Evolutionary conservation across 176 grass and related monocot genomes (phyloP).

Genomic region (bread wheat (Triticum aestivum)): DNA sequence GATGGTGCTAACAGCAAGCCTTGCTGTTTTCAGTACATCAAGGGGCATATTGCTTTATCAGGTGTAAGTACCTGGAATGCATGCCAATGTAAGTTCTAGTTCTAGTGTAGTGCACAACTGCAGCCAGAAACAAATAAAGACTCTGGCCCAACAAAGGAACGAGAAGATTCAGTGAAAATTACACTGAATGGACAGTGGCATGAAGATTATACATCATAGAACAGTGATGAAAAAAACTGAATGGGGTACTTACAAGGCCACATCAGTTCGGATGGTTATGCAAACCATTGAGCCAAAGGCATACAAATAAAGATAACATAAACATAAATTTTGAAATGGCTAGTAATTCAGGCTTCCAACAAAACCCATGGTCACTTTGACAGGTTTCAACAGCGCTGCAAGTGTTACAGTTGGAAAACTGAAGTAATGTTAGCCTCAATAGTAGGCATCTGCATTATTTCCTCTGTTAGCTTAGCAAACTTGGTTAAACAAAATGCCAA

Average conservation of each 20-base stretch:
- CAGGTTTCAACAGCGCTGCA: background rate
- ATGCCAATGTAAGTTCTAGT: slow-evolving; percentile 4
- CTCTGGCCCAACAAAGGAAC: background rate
- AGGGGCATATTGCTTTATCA: slow-evolving; percentile 71
- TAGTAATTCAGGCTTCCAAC: no score
- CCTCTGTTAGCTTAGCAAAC: background rate
- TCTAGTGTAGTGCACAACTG: background rate
- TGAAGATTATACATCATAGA: background rate
- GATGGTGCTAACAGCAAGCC: slow-evolving; percentile 74
- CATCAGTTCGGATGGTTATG: slow-evolving; percentile 83
- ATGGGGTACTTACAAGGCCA: slow-evolving; percentile 57
- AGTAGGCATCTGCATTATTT: background rate
- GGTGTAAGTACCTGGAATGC: slow-evolving; percentile 76
- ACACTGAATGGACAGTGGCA: no score
- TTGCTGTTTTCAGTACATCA: slow-evolving; percentile 93
- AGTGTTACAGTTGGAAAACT: background rate
- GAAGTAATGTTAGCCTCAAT: background rate
- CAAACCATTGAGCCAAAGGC: slow-evolving; percentile 73
- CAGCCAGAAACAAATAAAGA: slow-evolving; percentile 14
- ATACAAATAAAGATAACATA: no score
- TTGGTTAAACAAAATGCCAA: background rate
- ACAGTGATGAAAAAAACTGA: background rate
- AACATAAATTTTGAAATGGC: no score
- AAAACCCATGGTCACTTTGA: background rate
- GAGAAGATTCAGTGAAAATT: slow-evolving; percentile 8